phyloP scores from a whole-genome alignment of 2,329 filamentous ascomycete genomes.

The Dactylellina cionopaga region DNA sequence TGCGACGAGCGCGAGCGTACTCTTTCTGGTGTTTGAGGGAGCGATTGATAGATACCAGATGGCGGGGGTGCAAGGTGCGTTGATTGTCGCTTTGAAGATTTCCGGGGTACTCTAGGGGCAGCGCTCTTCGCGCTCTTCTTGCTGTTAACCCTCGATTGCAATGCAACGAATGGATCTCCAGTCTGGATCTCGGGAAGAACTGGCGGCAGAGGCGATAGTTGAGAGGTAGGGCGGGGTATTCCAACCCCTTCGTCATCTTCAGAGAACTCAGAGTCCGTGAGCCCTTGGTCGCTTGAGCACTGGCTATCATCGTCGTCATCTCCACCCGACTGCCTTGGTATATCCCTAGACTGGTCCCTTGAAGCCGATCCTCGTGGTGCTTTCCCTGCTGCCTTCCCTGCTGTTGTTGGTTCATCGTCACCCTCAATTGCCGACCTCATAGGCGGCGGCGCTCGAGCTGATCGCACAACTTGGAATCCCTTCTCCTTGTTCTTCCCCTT shows the following conservation, averaged over 20 bases:
- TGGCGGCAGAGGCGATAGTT: conserved; percentile 63
- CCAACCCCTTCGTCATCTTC: conserved; percentile 61
- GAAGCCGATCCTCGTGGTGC: conserved; percentile 69
- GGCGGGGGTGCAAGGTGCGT: conserved; percentile 46
- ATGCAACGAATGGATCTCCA: conserved; percentile 68
- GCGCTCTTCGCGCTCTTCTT: conserved; percentile 59
- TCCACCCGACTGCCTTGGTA: conserved; percentile 14
- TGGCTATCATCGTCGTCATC: conserved; percentile 53
- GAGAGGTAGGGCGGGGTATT: conserved; percentile 57
- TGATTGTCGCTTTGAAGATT: conserved; percentile 75
- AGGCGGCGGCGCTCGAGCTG: conserved; percentile 82
- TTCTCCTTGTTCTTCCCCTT: conserved; percentile 68
- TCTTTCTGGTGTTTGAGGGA: conserved; percentile 50
- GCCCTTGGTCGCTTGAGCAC: conserved; percentile 36
- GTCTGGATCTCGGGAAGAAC: conserved; percentile 70
- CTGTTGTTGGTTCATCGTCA: conserved; percentile 68
- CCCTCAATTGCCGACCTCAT: conserved; percentile 75
- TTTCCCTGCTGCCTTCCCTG: conserved; percentile 66
- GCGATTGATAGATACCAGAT: conserved; percentile 27
- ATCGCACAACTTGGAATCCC: conserved; percentile 95
- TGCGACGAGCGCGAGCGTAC: conserved; percentile 16
- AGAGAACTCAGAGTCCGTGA: conserved; percentile 56
- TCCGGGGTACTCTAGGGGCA: conserved; percentile 72
- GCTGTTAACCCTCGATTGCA: conserved; percentile 56
- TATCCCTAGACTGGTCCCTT: conserved; percentile 41